Base-by-base conservation (phyloP, 106 monocot genomes). In the Hemerocallis citrina region DNA sequence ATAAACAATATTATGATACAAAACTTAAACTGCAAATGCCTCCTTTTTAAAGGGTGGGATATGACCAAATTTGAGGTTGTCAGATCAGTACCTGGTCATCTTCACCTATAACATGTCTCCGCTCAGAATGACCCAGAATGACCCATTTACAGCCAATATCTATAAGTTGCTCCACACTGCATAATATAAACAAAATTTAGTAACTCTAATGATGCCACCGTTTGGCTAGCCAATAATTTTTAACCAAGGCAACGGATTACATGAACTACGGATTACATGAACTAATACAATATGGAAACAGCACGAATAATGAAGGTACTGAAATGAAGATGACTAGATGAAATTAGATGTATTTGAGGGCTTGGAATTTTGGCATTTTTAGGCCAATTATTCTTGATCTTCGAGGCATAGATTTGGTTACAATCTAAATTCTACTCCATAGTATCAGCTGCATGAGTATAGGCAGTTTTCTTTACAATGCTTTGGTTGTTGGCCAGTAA, bases 111-210 rank as follows among this genome's bases (percentile, higher is more conserved):
- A 96, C 27, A 66, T 96, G 90, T 42, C 96, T 74, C 21, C 96
- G 75, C 70, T 96, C 96, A 45, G 96, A 96, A 63, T 96, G 96
- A 21, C 96, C 96, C 69, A 91, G 84, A 77, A 96, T 91, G 34
- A 96, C 96, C 96, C 96, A 96, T 38, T 81, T 63, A 71, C 96
- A 96, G 33, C 96, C 96, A 51, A 91, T 82, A 61, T 96, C 96
- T 61, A 77, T 69, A 70, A 96, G 67, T 70, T 96, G 96, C 59
- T 96, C 96, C 45, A 69, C 96, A 79, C 96, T 96, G 55, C n/a
- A 78, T 16, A 66, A 66, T 61, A 41, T 14, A 49, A 16, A 44
- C 27, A 50, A 24, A 32, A 36, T 5, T 59, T 12, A 36, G 8
- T 32, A 42, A 49, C 6, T 66, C n/a, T 33, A 34, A n/a, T 34